Evolutionary conservation across 2,329 filamentous ascomycete genomes (phyloP).

Genomic region (Aspergillus costaricaensis): DNA sequence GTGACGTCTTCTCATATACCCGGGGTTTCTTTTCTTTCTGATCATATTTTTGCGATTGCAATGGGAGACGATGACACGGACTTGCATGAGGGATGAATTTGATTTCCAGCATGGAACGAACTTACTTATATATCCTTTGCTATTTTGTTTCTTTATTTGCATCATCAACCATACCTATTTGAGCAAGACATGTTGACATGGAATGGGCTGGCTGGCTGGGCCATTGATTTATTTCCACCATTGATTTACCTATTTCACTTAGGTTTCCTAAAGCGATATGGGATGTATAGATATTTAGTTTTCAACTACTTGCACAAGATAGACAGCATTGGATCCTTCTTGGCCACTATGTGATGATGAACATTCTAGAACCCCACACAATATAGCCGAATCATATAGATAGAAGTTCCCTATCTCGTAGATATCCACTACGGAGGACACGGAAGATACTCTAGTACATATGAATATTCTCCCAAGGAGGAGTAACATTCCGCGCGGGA

Average conservation of each 20-base stretch:
- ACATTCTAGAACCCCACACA: not conserved
- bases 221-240: not conserved
- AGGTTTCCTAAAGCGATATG: not conserved
- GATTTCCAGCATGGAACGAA: no score
- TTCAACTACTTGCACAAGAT: not conserved
- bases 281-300: not conserved
- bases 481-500: not conserved
- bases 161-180: not conserved
- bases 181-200: not conserved
- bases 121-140: not conserved
- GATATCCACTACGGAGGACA: no score
- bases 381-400: not conserved
- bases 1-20: no score
- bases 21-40: slow-evolving; percentile 4
- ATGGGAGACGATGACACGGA: slow-evolving; percentile 7
- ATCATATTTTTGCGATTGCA: not conserved
- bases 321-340: not conserved
- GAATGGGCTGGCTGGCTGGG: not conserved
- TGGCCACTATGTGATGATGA: not conserved
- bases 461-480: not conserved
- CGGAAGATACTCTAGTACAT: no score
- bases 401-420: no score
- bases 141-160: not conserved
- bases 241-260: not conserved
- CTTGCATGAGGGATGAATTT: not conserved